Evolutionary conservation across 306 rosid species (phyloP).

Genomic region (Corylus avellana): DNA sequence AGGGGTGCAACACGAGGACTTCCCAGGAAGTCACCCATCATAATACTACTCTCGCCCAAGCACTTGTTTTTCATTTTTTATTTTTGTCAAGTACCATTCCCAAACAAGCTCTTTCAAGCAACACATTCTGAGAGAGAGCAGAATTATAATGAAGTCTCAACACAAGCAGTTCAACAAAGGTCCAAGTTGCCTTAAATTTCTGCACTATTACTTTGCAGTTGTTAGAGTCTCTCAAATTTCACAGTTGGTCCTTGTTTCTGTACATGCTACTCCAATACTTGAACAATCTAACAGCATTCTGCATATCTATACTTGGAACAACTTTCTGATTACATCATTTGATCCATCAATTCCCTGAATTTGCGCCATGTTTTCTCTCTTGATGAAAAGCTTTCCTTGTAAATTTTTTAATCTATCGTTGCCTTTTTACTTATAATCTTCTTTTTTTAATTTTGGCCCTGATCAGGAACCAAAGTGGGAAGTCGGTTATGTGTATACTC

Average conservation of each 20-base stretch:
- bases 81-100: not conserved
- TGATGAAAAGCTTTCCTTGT: not conserved
- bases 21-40: too few species aligned
- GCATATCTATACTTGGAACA: not conserved
- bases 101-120: not conserved
- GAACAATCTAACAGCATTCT: not conserved
- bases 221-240: not conserved
- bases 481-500: constrained; percentile 79
- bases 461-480: constrained; percentile 90
- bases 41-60: too few species aligned
- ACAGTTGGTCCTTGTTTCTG: too few species aligned
- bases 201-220: not conserved
- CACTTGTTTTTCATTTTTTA: not conserved
- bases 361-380: not conserved
- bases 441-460: not conserved
- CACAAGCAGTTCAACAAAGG: not conserved
- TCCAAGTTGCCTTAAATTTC: not conserved
- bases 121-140: not conserved
- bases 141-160: not conserved
- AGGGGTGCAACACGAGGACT: too few species aligned
- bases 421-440: constrained; percentile 1
- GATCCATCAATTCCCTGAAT: not conserved
- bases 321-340: not conserved
- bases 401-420: not conserved
- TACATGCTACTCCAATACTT: too few species aligned